Evolutionary conservation across 1,284 basidiomycete species (phyloP), one percentile per base, ranked within the genome.

Genomic region (Paramarasmius palmivorus): DNA sequence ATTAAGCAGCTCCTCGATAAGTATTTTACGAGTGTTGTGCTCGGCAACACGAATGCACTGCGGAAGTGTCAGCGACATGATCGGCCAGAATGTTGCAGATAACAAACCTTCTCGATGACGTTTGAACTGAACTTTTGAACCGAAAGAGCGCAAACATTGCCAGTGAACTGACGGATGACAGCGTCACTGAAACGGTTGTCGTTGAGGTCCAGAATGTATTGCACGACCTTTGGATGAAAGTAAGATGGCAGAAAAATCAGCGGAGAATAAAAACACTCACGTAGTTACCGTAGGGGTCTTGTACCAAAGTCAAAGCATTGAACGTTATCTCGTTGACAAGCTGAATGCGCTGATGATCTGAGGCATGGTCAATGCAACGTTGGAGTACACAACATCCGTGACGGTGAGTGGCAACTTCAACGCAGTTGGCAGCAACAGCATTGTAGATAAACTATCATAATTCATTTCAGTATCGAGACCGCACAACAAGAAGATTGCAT

Each of bases 321-420:
- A 92, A 98, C 25, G 96, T 99, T 73, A 99, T 99, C 79, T 99
- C 97, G 58, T 95, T 95, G 54, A 99, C 97, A 51, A 99, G 84
- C 74, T 99, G 97, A 55, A 97, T 81, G 37, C 97, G 88, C 71
- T 99, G 97, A 55, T 88, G 85, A 61, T 97, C 94, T 1, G 94
- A 96, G 2, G 97, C 97, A 67, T 99, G 97, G 71, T 99, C 97
- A 63, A 99, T 95, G 74, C 96, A 99, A 57, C 97, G 86, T 74
- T 99, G 97, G 42, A 99, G 79, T 49, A 99, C 97, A 69, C 97
- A 99, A 75, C 97, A 99, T 14, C 97, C 97, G 65, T 99, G 97
- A 60, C 97, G 93, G 69, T 99, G 97, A 45, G 97, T 99, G 14
- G 97, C 97, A 55, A 99, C 97, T 74, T 99, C 97, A 52, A 99